Evolutionary conservation across 1,284 basidiomycete genomes (phyloP), one percentile per base, ranked within the genome.

Genomic region (Ceratobasidium sp.): DNA sequence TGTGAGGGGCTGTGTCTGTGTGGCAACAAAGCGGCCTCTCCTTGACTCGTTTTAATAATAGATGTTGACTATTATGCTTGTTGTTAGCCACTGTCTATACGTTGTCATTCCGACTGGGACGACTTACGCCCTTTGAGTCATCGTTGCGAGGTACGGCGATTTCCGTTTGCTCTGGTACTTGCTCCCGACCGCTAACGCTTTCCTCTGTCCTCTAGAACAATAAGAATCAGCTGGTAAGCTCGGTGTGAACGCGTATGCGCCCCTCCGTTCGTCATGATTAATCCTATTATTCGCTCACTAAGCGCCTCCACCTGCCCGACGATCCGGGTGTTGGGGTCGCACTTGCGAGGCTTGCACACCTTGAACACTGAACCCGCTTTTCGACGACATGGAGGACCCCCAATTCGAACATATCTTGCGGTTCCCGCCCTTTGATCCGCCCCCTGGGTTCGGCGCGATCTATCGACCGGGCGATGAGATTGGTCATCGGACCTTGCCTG

Each of bases 221-320:
- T 44, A 20, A 42, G 10, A n/a, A 12, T 23, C 40, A 42, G 26
- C 42, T 44, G 40, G 62, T 44, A 64, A 44, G 62, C 62, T n/a
- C 40, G 20, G 40, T 6, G 44, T 23, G 13, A 5, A 64, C 62
- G 62, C 40, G 40, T 42, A 20, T 44, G 42, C 38, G 40, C 20
- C 23, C 20, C 20, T 23, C 40, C 20, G 62, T 42, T 33, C 33
- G 33, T 4, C 17, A 44, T 64, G 40, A 64, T 64, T 44, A 42
- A 64, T 23, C 38, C n/a, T 46, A 3, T n/a, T n/a, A 44, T n/a
- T 10, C 4, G 3, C 33, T 23, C 33, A 40, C 48, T 70, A 70
- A 57, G 68, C 68, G 68, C 68, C 66, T 70, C 68, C 52, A 56
- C 52, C 17, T 5, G 52, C 40, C 17, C 4, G 42, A 20, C 62